Percentiles rank a stretch among this genome's conserved stretches.
Evolutionary conservation across 257 asterid species (phyloP).

Genomic region (Coffea eugenioides): DNA sequence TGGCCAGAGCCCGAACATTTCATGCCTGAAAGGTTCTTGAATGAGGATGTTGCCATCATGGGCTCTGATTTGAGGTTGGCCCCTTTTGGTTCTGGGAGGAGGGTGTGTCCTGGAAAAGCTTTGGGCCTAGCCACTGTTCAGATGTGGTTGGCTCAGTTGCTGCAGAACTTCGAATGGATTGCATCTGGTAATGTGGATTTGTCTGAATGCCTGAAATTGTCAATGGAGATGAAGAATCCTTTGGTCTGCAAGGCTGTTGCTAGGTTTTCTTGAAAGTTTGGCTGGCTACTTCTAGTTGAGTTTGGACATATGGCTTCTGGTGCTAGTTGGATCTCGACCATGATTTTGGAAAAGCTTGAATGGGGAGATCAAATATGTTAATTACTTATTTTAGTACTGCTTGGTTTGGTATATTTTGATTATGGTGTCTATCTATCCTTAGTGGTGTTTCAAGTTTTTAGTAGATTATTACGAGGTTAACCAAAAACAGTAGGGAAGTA

Average conservation of each 20-base stretch:
- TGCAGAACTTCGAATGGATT: slow-evolving; percentile 49
- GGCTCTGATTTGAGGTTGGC: slow-evolving; percentile 74
- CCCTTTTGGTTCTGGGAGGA: slow-evolving; percentile 69
- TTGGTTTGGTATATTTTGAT: neutral
- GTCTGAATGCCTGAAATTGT: slow-evolving; percentile 55
- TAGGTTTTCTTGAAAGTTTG: slow-evolving; percentile 30
- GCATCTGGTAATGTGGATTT: slow-evolving; percentile 36
- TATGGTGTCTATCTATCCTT: neutral
- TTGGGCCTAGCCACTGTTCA: slow-evolving; percentile 65
- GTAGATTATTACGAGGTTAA: neutral
- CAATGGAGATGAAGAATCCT: slow-evolving; percentile 63
- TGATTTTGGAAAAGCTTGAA: slow-evolving; percentile 23
- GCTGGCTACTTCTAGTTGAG: neutral
- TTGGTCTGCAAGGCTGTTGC: slow-evolving; percentile 57
- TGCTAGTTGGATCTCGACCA: slow-evolving; percentile 23
- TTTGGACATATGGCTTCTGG: neutral
- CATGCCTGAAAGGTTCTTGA: slow-evolving; percentile 59
- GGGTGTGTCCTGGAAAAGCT: slow-evolving; percentile 73
- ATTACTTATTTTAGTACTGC: slow-evolving; percentile 5
- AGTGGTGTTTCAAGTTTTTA: neutral
- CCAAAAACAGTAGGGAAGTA: neutral
- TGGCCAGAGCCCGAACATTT: slow-evolving; percentile 60
- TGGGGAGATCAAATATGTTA: slow-evolving; percentile 25
- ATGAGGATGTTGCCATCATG: slow-evolving; percentile 47
- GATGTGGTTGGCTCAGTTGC: slow-evolving; percentile 61